phyloP scores from a whole-genome alignment of 352 stramenopile species.

The Pythium scleroteichum region DNA sequence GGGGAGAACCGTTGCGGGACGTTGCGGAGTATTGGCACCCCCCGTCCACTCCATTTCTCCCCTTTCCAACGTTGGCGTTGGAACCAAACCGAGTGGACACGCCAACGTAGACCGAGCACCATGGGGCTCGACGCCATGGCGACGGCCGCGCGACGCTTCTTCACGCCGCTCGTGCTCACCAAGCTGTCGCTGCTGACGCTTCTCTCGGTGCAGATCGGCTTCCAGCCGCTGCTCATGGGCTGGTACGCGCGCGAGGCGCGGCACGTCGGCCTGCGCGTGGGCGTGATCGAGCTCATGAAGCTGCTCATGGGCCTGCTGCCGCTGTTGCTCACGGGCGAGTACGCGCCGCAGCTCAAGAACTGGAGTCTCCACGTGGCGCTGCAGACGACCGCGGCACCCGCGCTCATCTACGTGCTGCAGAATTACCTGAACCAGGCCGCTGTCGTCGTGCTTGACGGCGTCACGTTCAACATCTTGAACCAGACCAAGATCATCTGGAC shows the following conservation, averaged over 20 bases:
- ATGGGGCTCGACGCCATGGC: conserved; percentile 7
- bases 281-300: conserved; percentile 78
- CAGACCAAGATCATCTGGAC: conserved; percentile 91
- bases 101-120: not conserved
- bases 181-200: conserved; percentile 63
- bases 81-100: not conserved
- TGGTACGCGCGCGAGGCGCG: conserved; percentile 64
- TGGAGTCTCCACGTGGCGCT: conserved; percentile 60
- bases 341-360: conserved; percentile 56
- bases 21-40: too few species aligned
- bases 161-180: conserved; percentile 45
- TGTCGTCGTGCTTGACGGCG: conserved; percentile 72
- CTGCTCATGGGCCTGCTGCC: conserved; percentile 61
- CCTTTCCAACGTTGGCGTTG: not conserved
- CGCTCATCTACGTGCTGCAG: conserved; percentile 83
- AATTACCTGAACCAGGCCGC: conserved; percentile 83
- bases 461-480: conserved; percentile 87
- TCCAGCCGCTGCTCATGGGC: conserved; percentile 76
- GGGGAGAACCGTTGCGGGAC: too few species aligned
- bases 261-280: conserved; percentile 69
- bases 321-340: conserved; percentile 51
- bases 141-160: conserved; percentile 21
- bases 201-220: conserved; percentile 72
- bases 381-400: conserved; percentile 64
- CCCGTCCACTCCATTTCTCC: not conserved